Conservation (phyloP, 768 basidiomycete species). For the Amanita phalloides region DNA sequence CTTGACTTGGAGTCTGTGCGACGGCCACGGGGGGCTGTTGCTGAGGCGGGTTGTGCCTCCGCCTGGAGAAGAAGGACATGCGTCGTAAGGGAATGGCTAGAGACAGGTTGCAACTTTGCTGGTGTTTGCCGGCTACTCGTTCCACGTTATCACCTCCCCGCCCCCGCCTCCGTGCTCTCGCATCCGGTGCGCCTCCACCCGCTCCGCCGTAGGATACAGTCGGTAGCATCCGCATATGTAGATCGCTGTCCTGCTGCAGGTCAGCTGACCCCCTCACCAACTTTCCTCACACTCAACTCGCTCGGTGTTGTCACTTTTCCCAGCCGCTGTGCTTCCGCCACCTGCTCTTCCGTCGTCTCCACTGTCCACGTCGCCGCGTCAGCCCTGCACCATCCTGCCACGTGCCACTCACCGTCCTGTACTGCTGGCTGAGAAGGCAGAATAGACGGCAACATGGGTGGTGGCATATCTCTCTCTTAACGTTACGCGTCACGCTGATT, state of each 20-base stretch:
- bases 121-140: constrained; percentile 16
- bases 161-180: constrained; percentile 42
- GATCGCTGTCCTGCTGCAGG: constrained; percentile 55
- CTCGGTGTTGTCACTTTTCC: constrained; percentile 55
- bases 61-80: constrained; percentile 93
- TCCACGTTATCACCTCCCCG: constrained; percentile 57
- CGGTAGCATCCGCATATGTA: constrained; percentile 71
- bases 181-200: constrained; percentile 60
- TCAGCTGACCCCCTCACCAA: neutral
- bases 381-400: neutral
- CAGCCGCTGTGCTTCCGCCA: constrained; percentile 30
- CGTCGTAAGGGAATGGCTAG: constrained; percentile 66
- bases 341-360: constrained; percentile 42
- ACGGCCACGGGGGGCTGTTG: constrained; percentile 39
- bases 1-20: constrained; percentile 56
- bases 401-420: constrained; percentile 32
- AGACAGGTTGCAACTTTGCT: constrained; percentile 6
- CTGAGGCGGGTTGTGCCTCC: constrained; percentile 54
- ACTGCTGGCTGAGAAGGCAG: constrained; percentile 39
- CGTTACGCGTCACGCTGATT: neutral
- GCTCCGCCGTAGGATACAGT: constrained; percentile 60
- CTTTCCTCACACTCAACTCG: constrained; percentile 37
- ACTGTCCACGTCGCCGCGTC: constrained; percentile 20
- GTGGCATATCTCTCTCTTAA: neutral
- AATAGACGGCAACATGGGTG: constrained; percentile 30